Conservation (phyloP, 768 basidiomycete species). For the Naganishia vaughanmartiniae region DNA sequence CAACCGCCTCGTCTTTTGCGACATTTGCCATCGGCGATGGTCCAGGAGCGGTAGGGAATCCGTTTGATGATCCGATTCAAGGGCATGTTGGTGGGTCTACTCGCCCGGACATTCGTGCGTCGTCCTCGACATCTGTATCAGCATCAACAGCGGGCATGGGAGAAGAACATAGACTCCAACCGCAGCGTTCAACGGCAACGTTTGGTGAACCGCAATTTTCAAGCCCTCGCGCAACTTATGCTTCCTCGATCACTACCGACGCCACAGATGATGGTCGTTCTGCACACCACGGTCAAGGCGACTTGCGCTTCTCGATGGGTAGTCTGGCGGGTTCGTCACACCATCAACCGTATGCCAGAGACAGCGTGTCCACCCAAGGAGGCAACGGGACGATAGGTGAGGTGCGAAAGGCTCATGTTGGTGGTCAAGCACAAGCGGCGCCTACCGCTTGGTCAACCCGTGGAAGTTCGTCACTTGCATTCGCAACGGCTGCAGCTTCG, state of each 20-base stretch:
- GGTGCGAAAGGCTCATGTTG: not conserved
- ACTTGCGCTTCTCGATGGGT: conserved; percentile 52
- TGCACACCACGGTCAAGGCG: conserved; percentile 32
- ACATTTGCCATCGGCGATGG: too few species aligned
- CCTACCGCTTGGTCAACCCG: conserved; percentile 18
- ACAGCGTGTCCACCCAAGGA: conserved; percentile 39
- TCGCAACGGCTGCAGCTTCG: too few species aligned
- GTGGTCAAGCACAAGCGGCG: not conserved
- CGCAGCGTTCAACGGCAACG: conserved; percentile 20
- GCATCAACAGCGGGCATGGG: not conserved
- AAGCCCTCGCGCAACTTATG: too few species aligned
- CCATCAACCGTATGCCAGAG: not conserved
- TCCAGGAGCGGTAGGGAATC: conserved; percentile 1
- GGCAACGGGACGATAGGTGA: conserved; percentile 31
- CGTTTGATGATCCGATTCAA: not conserved
- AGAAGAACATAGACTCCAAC: not conserved
- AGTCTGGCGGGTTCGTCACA: conserved; percentile 38
- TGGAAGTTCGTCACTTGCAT: not conserved
- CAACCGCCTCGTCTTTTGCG: not conserved
- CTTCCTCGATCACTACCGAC: not conserved
- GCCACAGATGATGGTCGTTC: conserved; percentile 17
- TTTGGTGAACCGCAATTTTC: conserved; percentile 24
- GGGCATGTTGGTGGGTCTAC: too few species aligned
- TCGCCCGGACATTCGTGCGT: not conserved
- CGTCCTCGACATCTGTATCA: not conserved